These are phyloP conservation scores for Durotheca rogersii DNA, from an alignment of 495 filamentous ascomycete genomes.

Conservation along the genomic window DNA sequence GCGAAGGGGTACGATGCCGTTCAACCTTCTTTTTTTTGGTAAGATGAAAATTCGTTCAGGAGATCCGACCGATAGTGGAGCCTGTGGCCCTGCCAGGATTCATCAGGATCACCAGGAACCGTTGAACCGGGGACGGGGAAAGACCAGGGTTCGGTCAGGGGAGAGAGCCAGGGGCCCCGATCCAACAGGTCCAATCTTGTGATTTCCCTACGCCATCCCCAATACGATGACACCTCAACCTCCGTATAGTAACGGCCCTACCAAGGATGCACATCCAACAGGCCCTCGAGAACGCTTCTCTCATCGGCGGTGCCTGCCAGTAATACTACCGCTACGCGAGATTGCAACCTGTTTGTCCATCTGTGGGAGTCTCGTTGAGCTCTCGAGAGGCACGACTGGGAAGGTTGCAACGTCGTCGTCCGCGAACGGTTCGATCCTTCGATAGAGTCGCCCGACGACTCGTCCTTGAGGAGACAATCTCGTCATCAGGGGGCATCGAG, in stretches of 20 bases:
- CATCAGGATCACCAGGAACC: constrained; percentile 32
- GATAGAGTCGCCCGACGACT: constrained; percentile 4
- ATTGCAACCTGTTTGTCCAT: constrained; percentile 1
- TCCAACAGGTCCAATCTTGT: constrained; percentile 8
- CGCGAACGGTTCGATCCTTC: constrained; percentile 5
- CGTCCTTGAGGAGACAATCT: neutral
- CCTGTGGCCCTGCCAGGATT: constrained; percentile 10
- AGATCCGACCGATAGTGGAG: constrained; percentile 24
- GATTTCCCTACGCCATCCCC: constrained; percentile 15
- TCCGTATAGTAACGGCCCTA: neutral
- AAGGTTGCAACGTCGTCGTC: constrained; percentile 1
- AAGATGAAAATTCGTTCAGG: constrained; percentile 20
- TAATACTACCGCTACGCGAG: constrained; percentile 1
- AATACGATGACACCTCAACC: neutral
- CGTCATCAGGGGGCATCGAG: neutral
- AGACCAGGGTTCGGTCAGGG: constrained; percentile 8
- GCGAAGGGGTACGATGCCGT: no score
- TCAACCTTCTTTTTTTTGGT: no score
- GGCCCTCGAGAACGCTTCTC: neutral
- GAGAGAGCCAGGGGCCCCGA: constrained; percentile 7
- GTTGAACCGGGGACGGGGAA: constrained; percentile 29
- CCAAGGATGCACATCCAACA: neutral
- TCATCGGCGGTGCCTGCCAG: constrained; percentile 1
- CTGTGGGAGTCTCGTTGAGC: neutral
- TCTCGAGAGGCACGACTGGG: neutral